Percentiles rank a stretch among this genome's conserved stretches.
phyloP scores from a whole-genome alignment of 345 rosid genomes.

The Xanthoceras sorbifolium region DNA sequence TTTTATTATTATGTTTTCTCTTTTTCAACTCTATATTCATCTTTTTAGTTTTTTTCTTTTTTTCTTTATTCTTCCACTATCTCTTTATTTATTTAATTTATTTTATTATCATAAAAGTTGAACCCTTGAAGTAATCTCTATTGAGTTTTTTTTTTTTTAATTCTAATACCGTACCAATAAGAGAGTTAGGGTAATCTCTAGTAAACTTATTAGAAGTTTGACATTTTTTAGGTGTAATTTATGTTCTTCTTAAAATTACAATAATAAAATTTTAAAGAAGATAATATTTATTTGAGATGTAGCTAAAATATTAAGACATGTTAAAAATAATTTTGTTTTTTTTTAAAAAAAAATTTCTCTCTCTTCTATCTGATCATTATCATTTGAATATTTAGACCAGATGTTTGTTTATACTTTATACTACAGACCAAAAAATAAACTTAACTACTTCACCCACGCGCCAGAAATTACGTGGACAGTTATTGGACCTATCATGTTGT shows the following conservation, averaged over 20 bases:
- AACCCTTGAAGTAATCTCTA: too few species aligned
- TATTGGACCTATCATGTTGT: slow-evolving; percentile 18
- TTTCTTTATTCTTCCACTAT: background rate
- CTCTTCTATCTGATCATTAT: slow-evolving; percentile 14
- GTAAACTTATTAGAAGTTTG: background rate
- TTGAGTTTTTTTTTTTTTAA: too few species aligned
- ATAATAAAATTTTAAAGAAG: too few species aligned
- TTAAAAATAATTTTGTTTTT: background rate
- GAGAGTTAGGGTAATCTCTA: too few species aligned
- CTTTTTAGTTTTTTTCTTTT: background rate
- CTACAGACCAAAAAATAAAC: background rate
- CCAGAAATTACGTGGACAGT: background rate
- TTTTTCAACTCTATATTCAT: background rate
- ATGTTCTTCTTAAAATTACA: too few species aligned
- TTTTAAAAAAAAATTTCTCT: background rate
- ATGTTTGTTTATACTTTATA: slow-evolving; percentile 18
- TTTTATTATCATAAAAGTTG: too few species aligned
- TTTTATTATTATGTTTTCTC: too few species aligned
- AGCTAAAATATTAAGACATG: background rate
- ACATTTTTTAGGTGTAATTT: too few species aligned
- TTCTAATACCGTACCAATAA: too few species aligned
- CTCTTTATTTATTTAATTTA: too few species aligned
- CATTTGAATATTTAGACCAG: slow-evolving; percentile 28
- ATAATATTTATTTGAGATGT: background rate
- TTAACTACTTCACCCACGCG: slow-evolving; percentile 1